A percentile compares a stretch with the other conserved stretches of the same genome.
These are phyloP conservation scores for Hawksworthiomyces lignivorus DNA, from an alignment of 2,329 filamentous ascomycete species.

Conservation along the genomic window DNA sequence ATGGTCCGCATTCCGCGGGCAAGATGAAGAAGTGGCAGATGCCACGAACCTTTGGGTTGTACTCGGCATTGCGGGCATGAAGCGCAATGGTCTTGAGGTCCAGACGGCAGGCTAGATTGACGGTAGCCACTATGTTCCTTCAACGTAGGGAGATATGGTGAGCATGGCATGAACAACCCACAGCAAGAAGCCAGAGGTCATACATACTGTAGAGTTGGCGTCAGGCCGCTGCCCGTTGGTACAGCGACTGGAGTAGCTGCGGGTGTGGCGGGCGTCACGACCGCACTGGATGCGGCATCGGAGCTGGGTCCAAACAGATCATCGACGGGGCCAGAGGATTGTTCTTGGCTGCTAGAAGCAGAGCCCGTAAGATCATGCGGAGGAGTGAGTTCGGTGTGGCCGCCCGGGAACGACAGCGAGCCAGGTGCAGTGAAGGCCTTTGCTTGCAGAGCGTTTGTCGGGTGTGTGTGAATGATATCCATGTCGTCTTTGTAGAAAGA, in stretches of 20 bases:
- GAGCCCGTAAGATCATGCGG: constrained; percentile 52
- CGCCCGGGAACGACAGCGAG: constrained; percentile 86
- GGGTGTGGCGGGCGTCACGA: constrained; percentile 82
- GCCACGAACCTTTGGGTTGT: constrained; percentile 83
- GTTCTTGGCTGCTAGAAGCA: neutral
- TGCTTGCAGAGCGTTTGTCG: constrained; percentile 82
- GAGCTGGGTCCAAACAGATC: neutral
- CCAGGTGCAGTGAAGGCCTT: constrained; percentile 91
- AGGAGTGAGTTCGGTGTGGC: constrained; percentile 73
- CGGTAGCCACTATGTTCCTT: constrained; percentile 98
- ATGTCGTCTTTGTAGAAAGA: constrained; percentile 38
- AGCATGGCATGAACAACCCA: neutral
- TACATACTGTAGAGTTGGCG: constrained; percentile 95
- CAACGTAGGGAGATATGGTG: neutral
- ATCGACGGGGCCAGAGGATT: neutral
- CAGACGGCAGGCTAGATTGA: constrained; percentile 94
- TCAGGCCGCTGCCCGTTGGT: constrained; percentile 78
- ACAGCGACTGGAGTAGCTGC: constrained; percentile 82
- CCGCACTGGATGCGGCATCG: constrained; percentile 55
- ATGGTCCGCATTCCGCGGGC: constrained; percentile 6
- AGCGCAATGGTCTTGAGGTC: constrained; percentile 98
- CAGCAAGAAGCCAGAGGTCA: constrained; percentile 24
- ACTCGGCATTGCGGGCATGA: constrained; percentile 96
- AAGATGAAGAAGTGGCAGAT: neutral
- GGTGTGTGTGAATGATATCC: constrained; percentile 88